Percentiles rank a stretch among this genome's conserved stretches.
These are phyloP conservation scores for Phoenix dactylifera DNA, from an alignment of 176 grass and related monocot genomes.

Conservation along the genomic window DNA sequence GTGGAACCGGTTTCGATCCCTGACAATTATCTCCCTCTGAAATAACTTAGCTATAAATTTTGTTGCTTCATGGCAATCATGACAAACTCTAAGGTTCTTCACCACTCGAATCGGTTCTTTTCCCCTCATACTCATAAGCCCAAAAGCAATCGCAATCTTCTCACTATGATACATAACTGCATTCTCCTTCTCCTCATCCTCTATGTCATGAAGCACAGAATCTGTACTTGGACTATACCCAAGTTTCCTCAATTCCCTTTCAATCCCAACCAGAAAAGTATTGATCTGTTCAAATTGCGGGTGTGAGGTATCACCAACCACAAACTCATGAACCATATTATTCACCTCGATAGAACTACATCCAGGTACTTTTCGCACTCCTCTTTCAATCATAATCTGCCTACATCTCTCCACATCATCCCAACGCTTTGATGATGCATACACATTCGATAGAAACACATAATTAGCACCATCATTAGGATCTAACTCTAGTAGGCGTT, in stretches of 20 bases:
- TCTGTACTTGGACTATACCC: slow-evolving; percentile 7
- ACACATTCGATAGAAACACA: too few relatives aligned
- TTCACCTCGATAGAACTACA: too few relatives aligned
- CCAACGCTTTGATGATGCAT: too few relatives aligned
- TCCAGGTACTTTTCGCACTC: too few relatives aligned
- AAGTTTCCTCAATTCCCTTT: slow-evolving; percentile 6
- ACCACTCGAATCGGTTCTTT: slow-evolving; percentile 12
- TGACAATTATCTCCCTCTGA: not conserved
- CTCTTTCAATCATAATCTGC: too few relatives aligned
- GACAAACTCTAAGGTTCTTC: slow-evolving; percentile 16
- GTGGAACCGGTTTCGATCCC: slow-evolving; percentile 8
- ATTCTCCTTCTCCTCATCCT: slow-evolving; percentile 15
- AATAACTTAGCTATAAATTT: slow-evolving; percentile 5
- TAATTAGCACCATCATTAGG: too few relatives aligned
- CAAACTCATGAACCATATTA: too few relatives aligned
- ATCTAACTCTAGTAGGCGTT: too few relatives aligned
- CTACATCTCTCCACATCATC: too few relatives aligned
- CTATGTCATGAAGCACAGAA: slow-evolving; percentile 12
- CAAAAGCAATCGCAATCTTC: slow-evolving; percentile 16
- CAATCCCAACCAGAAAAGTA: slow-evolving; percentile 1
- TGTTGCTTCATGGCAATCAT: slow-evolving; percentile 15
- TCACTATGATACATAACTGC: slow-evolving; percentile 14
- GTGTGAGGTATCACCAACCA: too few relatives aligned
- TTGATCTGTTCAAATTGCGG: too few relatives aligned
- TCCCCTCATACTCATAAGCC: slow-evolving; percentile 5